Evolutionary conservation across 257 asterid genomes (phyloP).

Genomic region (Gardenia jasminoides): DNA sequence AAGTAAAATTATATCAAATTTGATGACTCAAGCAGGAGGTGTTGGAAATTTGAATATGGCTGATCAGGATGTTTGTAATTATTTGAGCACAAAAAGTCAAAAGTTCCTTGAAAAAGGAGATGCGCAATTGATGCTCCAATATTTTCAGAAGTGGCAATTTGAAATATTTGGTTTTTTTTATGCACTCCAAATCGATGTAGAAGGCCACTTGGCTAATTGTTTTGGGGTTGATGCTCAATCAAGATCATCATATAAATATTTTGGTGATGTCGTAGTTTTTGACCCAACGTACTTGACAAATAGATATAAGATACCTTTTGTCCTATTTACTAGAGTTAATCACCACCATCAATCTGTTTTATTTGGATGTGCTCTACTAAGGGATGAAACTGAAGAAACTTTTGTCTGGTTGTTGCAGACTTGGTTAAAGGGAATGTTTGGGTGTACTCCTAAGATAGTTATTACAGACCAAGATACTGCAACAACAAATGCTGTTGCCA

Average conservation of each 20-base stretch:
- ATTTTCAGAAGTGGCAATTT: background rate
- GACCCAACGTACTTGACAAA: conserved; percentile 41
- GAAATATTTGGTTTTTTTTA: too few species aligned
- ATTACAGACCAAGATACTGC: too few species aligned
- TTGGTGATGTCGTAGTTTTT: conserved; percentile 46
- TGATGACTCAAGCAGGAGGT: too few species aligned
- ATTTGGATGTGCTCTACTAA: conserved; percentile 53
- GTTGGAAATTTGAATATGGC: too few species aligned
- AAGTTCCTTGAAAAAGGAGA: background rate
- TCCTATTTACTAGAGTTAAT: conserved; percentile 51
- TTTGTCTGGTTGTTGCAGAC: conserved; percentile 45
- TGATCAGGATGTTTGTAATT: too few species aligned
- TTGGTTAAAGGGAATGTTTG: conserved; percentile 52
- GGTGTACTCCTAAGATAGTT: conserved; percentile 35
- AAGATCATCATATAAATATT: conserved; percentile 10
- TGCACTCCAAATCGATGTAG: background rate
- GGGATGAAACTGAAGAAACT: conserved; percentile 34
- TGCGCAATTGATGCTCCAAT: background rate
- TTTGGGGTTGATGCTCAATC: too few species aligned
- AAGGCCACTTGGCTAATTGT: background rate
- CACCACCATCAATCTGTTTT: conserved; percentile 44
- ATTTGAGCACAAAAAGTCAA: too few species aligned
- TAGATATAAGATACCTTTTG: conserved; percentile 38
- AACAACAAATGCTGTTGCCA: conserved; percentile 30
- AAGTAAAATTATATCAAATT: too few species aligned